Base-by-base conservation (phyloP, 768 basidiomycete species). In the Lactarius psammicola region DNA sequence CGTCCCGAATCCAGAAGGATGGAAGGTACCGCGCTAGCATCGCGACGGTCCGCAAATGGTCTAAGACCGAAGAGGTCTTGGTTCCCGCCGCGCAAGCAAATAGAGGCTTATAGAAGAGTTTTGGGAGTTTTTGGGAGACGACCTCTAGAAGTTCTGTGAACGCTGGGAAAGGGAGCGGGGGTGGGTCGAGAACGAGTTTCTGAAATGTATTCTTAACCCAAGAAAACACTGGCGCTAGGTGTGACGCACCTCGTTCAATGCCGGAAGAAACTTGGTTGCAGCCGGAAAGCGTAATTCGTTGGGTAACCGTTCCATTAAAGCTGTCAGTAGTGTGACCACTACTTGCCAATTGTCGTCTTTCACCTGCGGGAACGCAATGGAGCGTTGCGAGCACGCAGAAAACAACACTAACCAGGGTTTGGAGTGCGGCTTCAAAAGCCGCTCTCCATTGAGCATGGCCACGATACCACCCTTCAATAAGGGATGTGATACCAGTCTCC, bases 41-140 rank as follows among this genome's bases (percentile, higher is more conserved):
- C 17, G 78, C 76, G 55, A 92, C 72, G 4, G 81, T 78, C 54
- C 83, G 81, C 0, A 90, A 80, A 66, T 89, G 83, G 60, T 82
- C 84, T 13, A 84, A 78, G 11, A 89, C 78, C 13, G 13, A 82
- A 79, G n/a, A 82, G 71, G 62, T 86, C 86, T 69, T 88, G 51
- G 80, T 78, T 0, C 88, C 85, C 2, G 84, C 84, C 0, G 90
- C 87, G 66, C 88, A 89, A 0, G 80, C 75, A 70, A 92, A 89
- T 9, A 92, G 75, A 0, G 88, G 87, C 72, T 86, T 89, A 78
- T 84, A 91, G 75, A 92, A 90, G 0, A 86, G 66, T 59, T 82
- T 85, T 0, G 89, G 89, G 63, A 83, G 81, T 18, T 74, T 68
- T 54, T 79, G 76, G 2, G 87, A 84, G 23, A 87, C 68, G 18